Base-by-base conservation (phyloP, 768 basidiomycete genomes). In the Rossbeevera mucosa region DNA sequence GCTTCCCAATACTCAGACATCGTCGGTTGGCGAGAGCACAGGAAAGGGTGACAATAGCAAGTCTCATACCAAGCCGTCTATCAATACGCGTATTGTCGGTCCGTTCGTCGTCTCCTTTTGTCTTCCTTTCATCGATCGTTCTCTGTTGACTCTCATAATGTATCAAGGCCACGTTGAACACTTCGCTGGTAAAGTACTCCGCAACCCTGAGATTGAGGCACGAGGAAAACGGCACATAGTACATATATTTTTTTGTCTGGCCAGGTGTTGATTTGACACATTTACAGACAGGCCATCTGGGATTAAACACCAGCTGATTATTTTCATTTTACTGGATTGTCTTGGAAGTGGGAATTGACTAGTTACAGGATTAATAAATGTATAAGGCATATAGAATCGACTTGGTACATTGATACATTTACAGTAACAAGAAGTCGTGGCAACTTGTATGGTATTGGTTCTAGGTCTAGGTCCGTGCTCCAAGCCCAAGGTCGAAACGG, bases 141-240 rank as follows among this genome's bases (percentile, higher is more conserved):
- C 42, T 44, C 20, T 22, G 42, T 16, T 44, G 26, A 44, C 44
- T 43, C 24, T 4, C 33, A 4, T 8, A 18, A 28, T 11, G 12
- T n/a, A 13, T n/a, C 24, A 28, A 52, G 57, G 62, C 2, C 53
- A 53, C 3, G 59, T 64, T 28, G 50, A 63, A 47, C 55, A 44
- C 4, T 29, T 61, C 3, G 56, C 62, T 2, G 62, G 62, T 2
- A 55, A 43, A 13, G 50, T 63, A n/a, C n/a, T 64, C 0, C 62
- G 40, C 29, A 62, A 60, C 50, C 41, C 55, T 1, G 49, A 48
- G 9, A 63, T 60, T 14, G 49, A 60, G n/a, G 61, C 55, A 1
- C 58, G 61, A 11, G 61, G 58, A 3, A 49, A 48, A 18, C 47
- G 50, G 30, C 62, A 64, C 44, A 47, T 61, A 38, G 61, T 57